Percentiles rank a stretch among this genome's conserved stretches.
Evolutionary conservation across 2,329 filamentous ascomycete species (phyloP).

Genomic region (Fusarium albidum): DNA sequence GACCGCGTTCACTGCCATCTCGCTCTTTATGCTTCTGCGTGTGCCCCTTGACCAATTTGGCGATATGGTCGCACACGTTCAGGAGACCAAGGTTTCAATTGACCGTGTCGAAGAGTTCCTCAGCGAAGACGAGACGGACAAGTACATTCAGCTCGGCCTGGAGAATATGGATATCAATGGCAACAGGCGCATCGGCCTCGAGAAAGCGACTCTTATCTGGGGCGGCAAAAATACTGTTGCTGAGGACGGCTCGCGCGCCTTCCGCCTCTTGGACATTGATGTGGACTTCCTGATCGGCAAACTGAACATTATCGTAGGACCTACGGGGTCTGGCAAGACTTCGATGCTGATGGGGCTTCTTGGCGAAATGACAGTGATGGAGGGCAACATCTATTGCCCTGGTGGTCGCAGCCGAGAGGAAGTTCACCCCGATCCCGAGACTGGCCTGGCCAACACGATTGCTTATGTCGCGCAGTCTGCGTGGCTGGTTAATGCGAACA

Average conservation of each 20-base stretch:
- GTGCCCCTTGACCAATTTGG: constrained; percentile 95
- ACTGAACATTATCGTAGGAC: constrained; percentile 91
- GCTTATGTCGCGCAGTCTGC: constrained; percentile 97
- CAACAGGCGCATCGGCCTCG: constrained; percentile 82
- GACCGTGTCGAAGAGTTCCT: constrained; percentile 96
- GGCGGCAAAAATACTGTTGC: constrained; percentile 71
- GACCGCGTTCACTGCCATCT: constrained; percentile 93
- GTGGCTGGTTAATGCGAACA: constrained; percentile 95
- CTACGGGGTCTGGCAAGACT: constrained; percentile 95
- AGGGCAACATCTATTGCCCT: constrained; percentile 84
- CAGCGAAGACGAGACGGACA: constrained; percentile 92
- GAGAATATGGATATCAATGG: constrained; percentile 74
- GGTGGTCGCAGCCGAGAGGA: constrained; percentile 88
- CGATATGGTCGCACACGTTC: constrained; percentile 98
- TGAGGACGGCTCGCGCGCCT: constrained; percentile 74
- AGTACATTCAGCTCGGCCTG: constrained; percentile 83
- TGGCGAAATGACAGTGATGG: constrained; percentile 90
- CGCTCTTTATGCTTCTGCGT: constrained; percentile 91
- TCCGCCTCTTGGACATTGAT: constrained; percentile 84
- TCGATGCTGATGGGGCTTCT: constrained; percentile 95
- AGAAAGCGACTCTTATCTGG: constrained; percentile 88
- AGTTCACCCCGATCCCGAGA: constrained; percentile 80
- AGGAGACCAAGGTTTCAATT: constrained; percentile 96
- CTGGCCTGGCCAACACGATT: constrained; percentile 87
- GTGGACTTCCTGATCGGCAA: constrained; percentile 85